Conservation (phyloP, 805 yeast genomes). For the Komagataella phaffii region DNA sequence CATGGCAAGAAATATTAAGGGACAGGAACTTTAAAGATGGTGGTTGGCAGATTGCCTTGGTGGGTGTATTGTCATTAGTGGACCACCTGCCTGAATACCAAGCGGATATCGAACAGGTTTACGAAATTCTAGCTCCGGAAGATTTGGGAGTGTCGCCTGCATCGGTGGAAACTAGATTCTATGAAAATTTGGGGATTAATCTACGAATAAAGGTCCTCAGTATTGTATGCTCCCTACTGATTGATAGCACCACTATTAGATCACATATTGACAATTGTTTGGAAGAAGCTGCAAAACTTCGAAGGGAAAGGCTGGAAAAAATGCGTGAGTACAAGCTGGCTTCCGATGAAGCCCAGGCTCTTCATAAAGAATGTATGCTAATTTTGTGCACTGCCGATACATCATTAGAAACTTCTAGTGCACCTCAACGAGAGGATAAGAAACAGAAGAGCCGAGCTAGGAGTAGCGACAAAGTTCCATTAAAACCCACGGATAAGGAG, state of each 20-base stretch:
- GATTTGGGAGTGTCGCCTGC: slow-evolving; percentile 32
- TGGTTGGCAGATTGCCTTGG: slow-evolving; percentile 66
- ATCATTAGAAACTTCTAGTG: neutral
- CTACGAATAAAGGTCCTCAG: slow-evolving; percentile 44
- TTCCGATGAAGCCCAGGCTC: slow-evolving; percentile 34
- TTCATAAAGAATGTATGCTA: slow-evolving; percentile 26
- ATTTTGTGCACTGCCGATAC: slow-evolving; percentile 6
- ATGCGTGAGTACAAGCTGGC: slow-evolving; percentile 43
- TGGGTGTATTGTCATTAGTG: slow-evolving; percentile 57
- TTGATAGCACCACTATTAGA: slow-evolving; percentile 46
- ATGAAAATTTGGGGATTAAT: slow-evolving; percentile 31
- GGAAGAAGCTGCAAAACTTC: slow-evolving; percentile 45
- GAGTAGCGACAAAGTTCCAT: slow-evolving; percentile 7
- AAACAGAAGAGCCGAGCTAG: slow-evolving; percentile 10
- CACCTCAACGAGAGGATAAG: slow-evolving; percentile 9
- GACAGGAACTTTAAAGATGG: slow-evolving; percentile 73
- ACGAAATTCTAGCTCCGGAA: slow-evolving; percentile 44
- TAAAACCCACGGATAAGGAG: slow-evolving; percentile 19
- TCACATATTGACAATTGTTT: slow-evolving; percentile 52
- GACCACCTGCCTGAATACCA: slow-evolving; percentile 43
- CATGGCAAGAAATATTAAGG: slow-evolving; percentile 72
- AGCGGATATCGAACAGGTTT: slow-evolving; percentile 34
- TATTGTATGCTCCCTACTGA: slow-evolving; percentile 50
- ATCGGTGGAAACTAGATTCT: slow-evolving; percentile 41
- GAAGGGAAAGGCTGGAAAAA: slow-evolving; percentile 56